phyloP scores from a whole-genome alignment of 805 yeast genomes.

The Schwanniomyces vanrijiae region DNA sequence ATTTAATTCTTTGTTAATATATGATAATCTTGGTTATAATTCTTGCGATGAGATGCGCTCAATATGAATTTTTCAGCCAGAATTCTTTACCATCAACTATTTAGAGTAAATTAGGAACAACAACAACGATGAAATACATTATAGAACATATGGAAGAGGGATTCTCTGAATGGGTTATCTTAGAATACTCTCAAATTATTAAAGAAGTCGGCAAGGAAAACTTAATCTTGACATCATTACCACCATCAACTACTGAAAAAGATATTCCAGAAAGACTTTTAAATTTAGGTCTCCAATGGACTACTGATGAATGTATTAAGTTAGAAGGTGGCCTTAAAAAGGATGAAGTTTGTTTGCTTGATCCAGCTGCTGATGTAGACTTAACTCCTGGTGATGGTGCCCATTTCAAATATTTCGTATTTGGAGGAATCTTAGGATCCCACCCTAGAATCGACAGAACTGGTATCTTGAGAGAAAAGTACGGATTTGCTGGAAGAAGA shows the following conservation, averaged over 20 bases:
- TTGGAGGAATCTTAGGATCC: constrained; percentile 95
- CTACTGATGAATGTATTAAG: constrained; percentile 66
- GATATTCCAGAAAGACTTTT: constrained; percentile 64
- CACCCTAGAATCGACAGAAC: constrained; percentile 95
- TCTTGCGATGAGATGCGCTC: neutral
- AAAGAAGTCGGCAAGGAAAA: constrained; percentile 80
- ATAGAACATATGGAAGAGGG: constrained; percentile 98
- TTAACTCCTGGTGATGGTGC: constrained; percentile 67
- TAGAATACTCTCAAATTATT: constrained; percentile 83
- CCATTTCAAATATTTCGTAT: constrained; percentile 82
- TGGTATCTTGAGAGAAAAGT: constrained; percentile 74
- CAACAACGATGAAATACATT: constrained; percentile 69
- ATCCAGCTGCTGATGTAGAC: constrained; percentile 81
- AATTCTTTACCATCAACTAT: neutral
- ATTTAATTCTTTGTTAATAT: neutral
- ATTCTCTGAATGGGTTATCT: constrained; percentile 91
- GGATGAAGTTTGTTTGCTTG: constrained; percentile 74
- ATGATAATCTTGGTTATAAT: neutral
- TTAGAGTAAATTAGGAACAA: neutral
- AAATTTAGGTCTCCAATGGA: constrained; percentile 75
- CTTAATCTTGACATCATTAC: constrained; percentile 74
- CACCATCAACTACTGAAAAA: constrained; percentile 53
- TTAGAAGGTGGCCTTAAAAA: constrained; percentile 44
- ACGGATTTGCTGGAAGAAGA: constrained; percentile 85
- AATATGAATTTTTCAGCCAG: neutral